A percentile compares a stretch with the other conserved stretches of the same genome.
Evolutionary conservation across 176 grass and related monocot species (phyloP).

Genomic region (Triticum urartu): DNA sequence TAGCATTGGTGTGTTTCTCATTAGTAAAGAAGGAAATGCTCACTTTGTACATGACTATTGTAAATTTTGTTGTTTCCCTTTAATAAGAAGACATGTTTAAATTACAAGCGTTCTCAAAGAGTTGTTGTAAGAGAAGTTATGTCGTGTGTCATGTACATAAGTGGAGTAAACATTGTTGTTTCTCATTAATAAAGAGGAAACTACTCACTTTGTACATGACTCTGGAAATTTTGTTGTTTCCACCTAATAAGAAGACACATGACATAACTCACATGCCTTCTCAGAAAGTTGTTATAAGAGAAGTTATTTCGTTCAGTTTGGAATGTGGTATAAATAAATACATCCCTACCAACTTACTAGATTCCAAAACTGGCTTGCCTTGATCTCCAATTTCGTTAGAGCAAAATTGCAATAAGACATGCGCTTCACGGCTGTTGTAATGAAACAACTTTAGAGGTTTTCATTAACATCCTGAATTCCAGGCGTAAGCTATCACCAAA

Average conservation of each 20-base stretch:
- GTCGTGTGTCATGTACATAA: not conserved
- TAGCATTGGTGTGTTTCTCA: too few species aligned
- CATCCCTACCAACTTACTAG: not conserved
- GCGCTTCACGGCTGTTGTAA: too few species aligned
- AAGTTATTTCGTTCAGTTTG: not conserved
- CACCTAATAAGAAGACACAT: too few species aligned
- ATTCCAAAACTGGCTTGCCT: not conserved
- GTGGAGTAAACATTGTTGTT: not conserved
- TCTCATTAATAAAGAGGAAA: not conserved
- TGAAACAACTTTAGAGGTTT: too few species aligned
- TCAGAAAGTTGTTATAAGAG: not conserved
- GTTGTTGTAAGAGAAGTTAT: not conserved
- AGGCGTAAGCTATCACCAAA: too few species aligned
- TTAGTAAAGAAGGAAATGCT: not conserved
- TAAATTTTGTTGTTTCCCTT: not conserved
- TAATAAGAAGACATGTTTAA: not conserved
- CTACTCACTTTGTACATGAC: not conserved
- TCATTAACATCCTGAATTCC: too few species aligned
- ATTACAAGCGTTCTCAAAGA: not conserved
- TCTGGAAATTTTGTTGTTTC: not conserved
- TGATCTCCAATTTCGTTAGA: not conserved
- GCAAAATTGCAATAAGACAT: too few species aligned
- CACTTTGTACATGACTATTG: not conserved
- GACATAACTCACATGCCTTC: not conserved
- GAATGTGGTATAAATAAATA: not conserved